Evolutionary conservation across 2,329 filamentous ascomycete genomes (phyloP).

Genomic region (Fusarium gaditjirri): DNA sequence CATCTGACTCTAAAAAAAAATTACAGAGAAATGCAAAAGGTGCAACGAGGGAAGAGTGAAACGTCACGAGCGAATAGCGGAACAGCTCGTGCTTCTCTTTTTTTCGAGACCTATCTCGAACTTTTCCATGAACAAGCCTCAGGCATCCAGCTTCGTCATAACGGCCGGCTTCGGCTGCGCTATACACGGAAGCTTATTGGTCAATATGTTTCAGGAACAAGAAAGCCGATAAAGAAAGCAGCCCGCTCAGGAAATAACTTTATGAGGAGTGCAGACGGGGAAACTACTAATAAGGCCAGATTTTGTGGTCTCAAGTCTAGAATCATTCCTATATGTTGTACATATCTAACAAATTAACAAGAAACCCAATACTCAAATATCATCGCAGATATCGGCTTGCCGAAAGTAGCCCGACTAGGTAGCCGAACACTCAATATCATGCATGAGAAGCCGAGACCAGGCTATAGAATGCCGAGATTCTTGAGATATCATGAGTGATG

Average conservation of each 20-base stretch:
- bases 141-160: slow-evolving; percentile 48
- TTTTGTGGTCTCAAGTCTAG: not conserved
- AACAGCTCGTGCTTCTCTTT: slow-evolving; percentile 31
- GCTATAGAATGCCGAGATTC: not conserved
- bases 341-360: not conserved
- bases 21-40: slow-evolving; percentile 23
- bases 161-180: slow-evolving; percentile 38
- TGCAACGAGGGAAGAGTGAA: slow-evolving; percentile 21
- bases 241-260: slow-evolving; percentile 4
- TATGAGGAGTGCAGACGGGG: not conserved
- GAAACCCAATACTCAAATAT: not conserved
- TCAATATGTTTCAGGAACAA: slow-evolving; percentile 7
- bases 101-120: slow-evolving; percentile 46
- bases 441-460: slow-evolving; percentile 31
- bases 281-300: not conserved
- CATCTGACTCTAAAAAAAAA: slow-evolving; percentile 41
- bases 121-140: slow-evolving; percentile 44
- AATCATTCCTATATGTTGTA: not conserved
- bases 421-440: slow-evolving; percentile 8
- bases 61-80: slow-evolving; percentile 20
- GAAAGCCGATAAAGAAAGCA: slow-evolving; percentile 30
- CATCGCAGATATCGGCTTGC: slow-evolving; percentile 18
- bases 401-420: slow-evolving; percentile 41
- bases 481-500: not conserved
- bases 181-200: slow-evolving; percentile 33